Conservation (phyloP, 2,329 filamentous ascomycete genomes). For the Cercospora zeina region DNA sequence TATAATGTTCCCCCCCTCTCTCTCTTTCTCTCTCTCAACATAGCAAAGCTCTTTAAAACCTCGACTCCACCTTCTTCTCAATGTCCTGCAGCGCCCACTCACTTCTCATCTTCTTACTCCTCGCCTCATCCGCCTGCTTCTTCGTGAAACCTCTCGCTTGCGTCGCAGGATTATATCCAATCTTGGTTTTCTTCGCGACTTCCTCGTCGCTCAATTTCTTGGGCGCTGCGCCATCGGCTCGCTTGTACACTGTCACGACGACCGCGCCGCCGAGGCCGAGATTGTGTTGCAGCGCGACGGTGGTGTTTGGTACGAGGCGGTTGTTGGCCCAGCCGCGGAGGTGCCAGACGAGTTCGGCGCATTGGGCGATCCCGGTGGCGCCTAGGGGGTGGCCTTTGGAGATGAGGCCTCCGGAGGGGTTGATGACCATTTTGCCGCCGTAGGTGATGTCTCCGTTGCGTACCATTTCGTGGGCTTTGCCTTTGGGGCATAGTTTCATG, state of each 20-base stretch:
- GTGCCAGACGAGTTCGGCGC: slow-evolving; percentile 93
- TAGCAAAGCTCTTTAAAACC: slow-evolving; percentile 52
- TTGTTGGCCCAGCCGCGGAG: slow-evolving; percentile 96
- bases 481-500: slow-evolving; percentile 71
- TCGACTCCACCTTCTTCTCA: slow-evolving; percentile 67
- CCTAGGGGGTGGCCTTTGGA: slow-evolving; percentile 95
- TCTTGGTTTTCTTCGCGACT: slow-evolving; percentile 64
- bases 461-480: slow-evolving; percentile 90
- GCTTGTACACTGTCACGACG: slow-evolving; percentile 84
- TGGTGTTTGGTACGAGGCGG: slow-evolving; percentile 67
- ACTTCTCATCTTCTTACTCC: slow-evolving; percentile 65
- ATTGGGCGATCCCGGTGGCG: slow-evolving; percentile 89
- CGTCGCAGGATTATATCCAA: slow-evolving; percentile 93
- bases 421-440: slow-evolving; percentile 63
- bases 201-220: slow-evolving; percentile 60
- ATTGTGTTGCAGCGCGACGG: slow-evolving; percentile 83
- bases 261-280: slow-evolving; percentile 86
- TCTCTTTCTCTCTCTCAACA: neutral
- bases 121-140: slow-evolving; percentile 66
- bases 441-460: slow-evolving; percentile 86
- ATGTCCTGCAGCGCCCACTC: slow-evolving; percentile 80
- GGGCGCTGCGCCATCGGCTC: slow-evolving; percentile 72
- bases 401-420: slow-evolving; percentile 73
- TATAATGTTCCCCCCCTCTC: too few species aligned
- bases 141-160: slow-evolving; percentile 84